Percentiles rank a stretch among this genome's conserved stretches.
These are phyloP conservation scores for Acacia pycnantha DNA, from an alignment of 331 rosid genomes.

Conservation along the genomic window DNA sequence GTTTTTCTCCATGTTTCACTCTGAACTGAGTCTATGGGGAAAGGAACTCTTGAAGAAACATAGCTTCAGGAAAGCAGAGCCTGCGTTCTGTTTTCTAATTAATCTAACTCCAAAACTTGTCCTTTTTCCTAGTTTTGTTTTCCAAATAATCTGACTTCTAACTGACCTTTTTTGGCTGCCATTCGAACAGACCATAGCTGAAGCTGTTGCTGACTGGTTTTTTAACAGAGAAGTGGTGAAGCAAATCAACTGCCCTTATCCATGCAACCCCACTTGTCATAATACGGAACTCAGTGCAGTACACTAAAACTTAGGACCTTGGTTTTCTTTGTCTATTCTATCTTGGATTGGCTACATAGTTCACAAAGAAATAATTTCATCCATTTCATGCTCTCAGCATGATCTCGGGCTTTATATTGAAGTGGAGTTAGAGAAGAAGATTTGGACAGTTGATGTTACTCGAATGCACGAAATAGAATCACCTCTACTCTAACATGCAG, in stretches of 20 bases:
- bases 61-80: constrained; percentile 9
- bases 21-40: background rate
- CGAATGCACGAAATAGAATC: constrained; percentile 11
- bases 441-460: constrained; percentile 10
- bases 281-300: constrained; percentile 53
- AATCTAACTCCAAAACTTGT: constrained; percentile 6
- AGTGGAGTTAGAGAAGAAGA: constrained; percentile 16
- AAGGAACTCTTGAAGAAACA: background rate
- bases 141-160: background rate
- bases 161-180: constrained; percentile 16
- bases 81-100: background rate
- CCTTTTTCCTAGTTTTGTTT: background rate
- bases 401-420: constrained; percentile 1
- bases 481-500: constrained; percentile 22
- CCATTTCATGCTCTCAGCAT: constrained; percentile 3
- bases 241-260: constrained; percentile 80
- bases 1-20: constrained; percentile 7
- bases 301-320: constrained; percentile 16
- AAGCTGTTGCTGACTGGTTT: constrained; percentile 86
- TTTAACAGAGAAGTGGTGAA: constrained; percentile 50
- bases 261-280: constrained; percentile 90
- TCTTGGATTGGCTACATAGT: constrained; percentile 26
- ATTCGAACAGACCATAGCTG: constrained; percentile 83
- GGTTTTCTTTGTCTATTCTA: constrained; percentile 16
- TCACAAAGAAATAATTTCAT: constrained; percentile 11